Evolutionary conservation across 2,329 filamentous ascomycete genomes (phyloP).

Genomic region (Apiospora rasikravindrae): DNA sequence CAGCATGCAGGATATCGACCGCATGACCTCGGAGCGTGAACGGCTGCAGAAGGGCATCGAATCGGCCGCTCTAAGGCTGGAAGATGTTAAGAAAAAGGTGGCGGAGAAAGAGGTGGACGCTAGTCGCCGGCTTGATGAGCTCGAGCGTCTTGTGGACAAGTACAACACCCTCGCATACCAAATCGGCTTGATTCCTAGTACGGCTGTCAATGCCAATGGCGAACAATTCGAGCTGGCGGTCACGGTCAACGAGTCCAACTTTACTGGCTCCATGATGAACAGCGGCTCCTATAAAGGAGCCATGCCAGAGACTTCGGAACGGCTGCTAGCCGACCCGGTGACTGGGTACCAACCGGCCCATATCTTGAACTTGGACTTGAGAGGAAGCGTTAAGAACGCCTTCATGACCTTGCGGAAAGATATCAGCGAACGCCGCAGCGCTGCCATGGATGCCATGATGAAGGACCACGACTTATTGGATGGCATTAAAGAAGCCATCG

Average conservation of each 20-base stretch:
- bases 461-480: constrained; percentile 93
- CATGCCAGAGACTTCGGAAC: constrained; percentile 62
- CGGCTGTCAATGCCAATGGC: constrained; percentile 84
- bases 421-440: constrained; percentile 84
- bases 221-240: constrained; percentile 84
- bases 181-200: constrained; percentile 84
- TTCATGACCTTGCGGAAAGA: constrained; percentile 84
- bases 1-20: constrained; percentile 97
- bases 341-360: constrained; percentile 91
- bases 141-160: constrained; percentile 86
- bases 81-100: constrained; percentile 83
- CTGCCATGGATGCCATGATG: constrained; percentile 87
- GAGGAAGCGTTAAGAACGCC: constrained; percentile 79
- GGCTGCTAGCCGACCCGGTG: constrained; percentile 79
- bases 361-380: constrained; percentile 86
- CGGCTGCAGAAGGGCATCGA: constrained; percentile 90
- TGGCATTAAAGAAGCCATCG: constrained; percentile 94
- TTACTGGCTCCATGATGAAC: constrained; percentile 67
- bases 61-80: constrained; percentile 73
- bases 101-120: constrained; percentile 89
- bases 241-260: constrained; percentile 81
- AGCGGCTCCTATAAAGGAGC: constrained; percentile 48
- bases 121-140: constrained; percentile 82
- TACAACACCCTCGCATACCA: constrained; percentile 97
- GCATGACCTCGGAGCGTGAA: constrained; percentile 95